Evolutionary conservation across 495 filamentous ascomycete species (phyloP).

Genomic region (Aspergillus carlsbadensis): DNA sequence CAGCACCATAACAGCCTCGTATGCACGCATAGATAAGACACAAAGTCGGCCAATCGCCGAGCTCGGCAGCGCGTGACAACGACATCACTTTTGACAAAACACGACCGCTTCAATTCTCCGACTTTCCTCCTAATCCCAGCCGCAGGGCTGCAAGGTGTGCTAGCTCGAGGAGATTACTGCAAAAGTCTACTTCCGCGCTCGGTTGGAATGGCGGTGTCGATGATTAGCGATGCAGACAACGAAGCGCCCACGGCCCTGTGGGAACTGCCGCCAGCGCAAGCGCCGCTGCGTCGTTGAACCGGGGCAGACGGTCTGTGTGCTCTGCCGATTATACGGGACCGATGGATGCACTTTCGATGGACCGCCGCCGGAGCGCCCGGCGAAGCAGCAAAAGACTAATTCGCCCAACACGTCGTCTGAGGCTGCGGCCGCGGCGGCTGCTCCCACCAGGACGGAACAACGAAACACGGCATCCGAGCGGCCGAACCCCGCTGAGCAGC

Average conservation of each 20-base stretch:
- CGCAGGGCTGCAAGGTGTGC: no score
- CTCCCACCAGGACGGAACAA: not conserved
- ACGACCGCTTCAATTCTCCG: no score
- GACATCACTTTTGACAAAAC: no score
- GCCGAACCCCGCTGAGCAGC: not conserved
- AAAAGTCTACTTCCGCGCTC: no score
- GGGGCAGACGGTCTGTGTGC: slow-evolving; percentile 2
- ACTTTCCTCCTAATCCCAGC: no score
- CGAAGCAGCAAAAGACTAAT: not conserved
- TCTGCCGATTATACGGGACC: slow-evolving; percentile 1
- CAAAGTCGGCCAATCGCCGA: no score
- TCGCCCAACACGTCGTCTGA: not conserved
- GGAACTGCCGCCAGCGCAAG: slow-evolving; percentile 7
- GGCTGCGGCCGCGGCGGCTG: not conserved
- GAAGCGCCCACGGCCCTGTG: slow-evolving; percentile 6
- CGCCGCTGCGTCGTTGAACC: slow-evolving; percentile 7
- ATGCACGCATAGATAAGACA: no score
- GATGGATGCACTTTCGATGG: slow-evolving; percentile 2
- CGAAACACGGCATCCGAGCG: not conserved
- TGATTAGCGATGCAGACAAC: no score
- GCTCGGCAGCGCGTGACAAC: no score
- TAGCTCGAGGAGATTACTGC: no score
- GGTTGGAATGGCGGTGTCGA: no score
- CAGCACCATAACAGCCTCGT: no score
- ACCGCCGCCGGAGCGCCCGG: not conserved